Percentiles rank a stretch among this genome's conserved stretches.
These are phyloP conservation scores for Cymbidium sinense DNA, from an alignment of 106 monocot species.

Conservation along the genomic window DNA sequence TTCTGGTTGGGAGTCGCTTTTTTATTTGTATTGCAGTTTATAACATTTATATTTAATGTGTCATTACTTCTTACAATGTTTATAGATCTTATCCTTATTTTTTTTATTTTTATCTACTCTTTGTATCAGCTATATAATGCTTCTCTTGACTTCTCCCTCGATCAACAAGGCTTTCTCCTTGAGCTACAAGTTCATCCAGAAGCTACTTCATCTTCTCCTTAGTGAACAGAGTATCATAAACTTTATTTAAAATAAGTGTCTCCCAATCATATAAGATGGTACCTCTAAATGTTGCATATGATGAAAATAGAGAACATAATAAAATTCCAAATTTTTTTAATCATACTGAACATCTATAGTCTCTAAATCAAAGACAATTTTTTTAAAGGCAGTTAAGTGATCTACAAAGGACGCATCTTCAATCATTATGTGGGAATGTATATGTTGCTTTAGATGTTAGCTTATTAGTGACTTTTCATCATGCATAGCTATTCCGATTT, in stretches of 20 bases:
- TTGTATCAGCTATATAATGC: background rate
- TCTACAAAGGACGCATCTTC: background rate
- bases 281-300: background rate
- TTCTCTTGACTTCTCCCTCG: background rate
- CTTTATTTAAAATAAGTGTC: background rate
- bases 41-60: background rate
- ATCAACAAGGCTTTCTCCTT: background rate
- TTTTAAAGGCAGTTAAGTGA: background rate
- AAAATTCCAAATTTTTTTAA: slow-evolving; percentile 2
- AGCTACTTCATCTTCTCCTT: background rate
- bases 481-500: too few species aligned
- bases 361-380: background rate
- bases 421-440: too few species aligned
- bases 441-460: too few species aligned
- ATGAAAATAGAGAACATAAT: background rate
- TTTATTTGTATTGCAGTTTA: background rate
- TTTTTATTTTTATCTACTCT: background rate
- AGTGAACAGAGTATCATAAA: background rate
- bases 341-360: background rate
- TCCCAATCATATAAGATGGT: background rate
- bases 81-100: background rate
- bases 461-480: background rate
- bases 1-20: background rate
- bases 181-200: background rate
- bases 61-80: background rate